Percentiles rank a stretch among this genome's conserved stretches.
Conservation (phyloP, 2,329 filamentous ascomycete genomes). For the Scedosporium dehoogii region DNA sequence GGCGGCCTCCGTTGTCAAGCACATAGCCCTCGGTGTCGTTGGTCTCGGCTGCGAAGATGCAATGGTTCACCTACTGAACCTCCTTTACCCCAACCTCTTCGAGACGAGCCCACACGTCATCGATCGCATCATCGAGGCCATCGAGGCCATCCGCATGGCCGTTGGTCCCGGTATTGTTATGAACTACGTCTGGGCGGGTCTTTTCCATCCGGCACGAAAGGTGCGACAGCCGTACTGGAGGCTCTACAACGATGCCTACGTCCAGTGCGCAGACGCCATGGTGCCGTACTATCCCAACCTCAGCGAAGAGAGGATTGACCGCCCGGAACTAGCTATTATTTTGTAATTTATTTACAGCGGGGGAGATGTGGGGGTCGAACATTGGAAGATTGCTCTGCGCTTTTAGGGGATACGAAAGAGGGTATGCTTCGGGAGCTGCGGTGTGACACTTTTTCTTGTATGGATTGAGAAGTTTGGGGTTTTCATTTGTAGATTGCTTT, state of each 20-base stretch:
- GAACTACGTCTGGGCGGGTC: constrained; percentile 96
- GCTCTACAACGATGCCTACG: constrained; percentile 94
- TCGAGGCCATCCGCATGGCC: constrained; percentile 89
- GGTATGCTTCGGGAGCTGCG: too few relatives aligned
- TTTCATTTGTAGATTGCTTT: not conserved
- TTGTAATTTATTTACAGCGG: constrained; percentile 38
- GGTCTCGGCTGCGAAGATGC: constrained; percentile 96
- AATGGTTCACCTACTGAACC: constrained; percentile 94
- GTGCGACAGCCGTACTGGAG: constrained; percentile 93
- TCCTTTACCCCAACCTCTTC: constrained; percentile 93
- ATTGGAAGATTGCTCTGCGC: too few relatives aligned
- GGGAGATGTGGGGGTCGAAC: not conserved
- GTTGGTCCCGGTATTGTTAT: constrained; percentile 86
- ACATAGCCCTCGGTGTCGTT: constrained; percentile 94
- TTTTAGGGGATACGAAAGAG: not conserved
- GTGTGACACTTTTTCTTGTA: not conserved
- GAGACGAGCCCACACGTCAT: constrained; percentile 98
- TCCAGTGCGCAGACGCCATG: constrained; percentile 86
- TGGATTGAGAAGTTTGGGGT: not conserved
- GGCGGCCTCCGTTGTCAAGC: constrained; percentile 92
- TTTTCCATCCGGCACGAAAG: constrained; percentile 95
- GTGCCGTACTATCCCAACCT: constrained; percentile 91
- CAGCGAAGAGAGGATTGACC: constrained; percentile 67
- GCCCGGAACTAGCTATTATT: constrained; percentile 75
- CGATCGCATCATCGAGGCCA: constrained; percentile 92